Evolutionary conservation across 768 basidiomycete genomes (phyloP), one percentile per base, ranked within the genome.

Genomic region (Amanita rubescens): DNA sequence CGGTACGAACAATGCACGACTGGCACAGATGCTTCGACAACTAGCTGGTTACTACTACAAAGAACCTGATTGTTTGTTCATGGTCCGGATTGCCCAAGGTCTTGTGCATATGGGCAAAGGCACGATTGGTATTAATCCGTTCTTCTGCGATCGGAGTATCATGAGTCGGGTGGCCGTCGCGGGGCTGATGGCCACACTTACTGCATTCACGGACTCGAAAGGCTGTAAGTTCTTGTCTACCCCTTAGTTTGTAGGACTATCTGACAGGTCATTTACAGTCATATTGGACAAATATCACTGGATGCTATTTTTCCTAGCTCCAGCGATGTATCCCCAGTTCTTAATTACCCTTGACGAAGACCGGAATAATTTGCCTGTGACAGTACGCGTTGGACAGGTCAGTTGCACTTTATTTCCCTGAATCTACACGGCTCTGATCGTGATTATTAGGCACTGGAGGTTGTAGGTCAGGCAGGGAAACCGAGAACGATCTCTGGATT

Each of bases 31-130:
- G 95, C 80, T 99, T 30, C 79, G 96, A 38, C 93, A 94, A 65
- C 78, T 99, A 3, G 94, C 95, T 10, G 90, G 90, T n/a, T 99
- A 98, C 73, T 99, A 99, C 70, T 80, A 89, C 71, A 97, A 97
- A 67, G 96, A 99, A 69, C 84, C 94, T 0, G 94, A 99, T 63
- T 95, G 92, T 65, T 69, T 97, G 61, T 98, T 99, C 69, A 89
- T 91, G 77, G 94, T 97, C 17, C 85, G 96, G 51, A 83, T 99
- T 55, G 91, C 95, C 2, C 89, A 97, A 69, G 96, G 96, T 17
- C 71, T 98, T 61, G 88, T 97, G n/a, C 93, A 97, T 68, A 94
- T 98, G 94, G 96, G 96, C 67, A 99, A 99, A 71, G 96, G 96
- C 33, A 97, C 94, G 12, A 90, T 99, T 65, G 90, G 90, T 10